Conservation (phyloP, 148 eudicot species). For the Rhododendron simsii region DNA sequence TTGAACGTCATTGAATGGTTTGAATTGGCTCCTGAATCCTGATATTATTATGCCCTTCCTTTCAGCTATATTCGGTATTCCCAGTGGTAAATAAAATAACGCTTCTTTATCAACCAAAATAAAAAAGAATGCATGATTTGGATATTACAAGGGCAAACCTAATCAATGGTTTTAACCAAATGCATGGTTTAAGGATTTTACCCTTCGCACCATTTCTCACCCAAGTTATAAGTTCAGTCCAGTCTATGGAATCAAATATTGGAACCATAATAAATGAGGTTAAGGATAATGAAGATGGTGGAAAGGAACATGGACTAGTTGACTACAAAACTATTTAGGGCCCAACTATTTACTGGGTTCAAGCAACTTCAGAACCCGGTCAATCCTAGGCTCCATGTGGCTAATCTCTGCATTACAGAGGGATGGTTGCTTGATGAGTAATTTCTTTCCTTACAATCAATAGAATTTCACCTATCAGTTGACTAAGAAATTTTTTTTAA, state of each 20-base stretch:
- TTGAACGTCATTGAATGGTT: too few species aligned
- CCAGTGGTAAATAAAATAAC: too few species aligned
- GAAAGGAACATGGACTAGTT: not conserved
- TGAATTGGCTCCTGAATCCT: too few species aligned
- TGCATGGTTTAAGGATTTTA: not conserved
- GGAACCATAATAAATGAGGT: not conserved
- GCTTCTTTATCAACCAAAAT: too few species aligned
- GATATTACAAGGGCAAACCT: not conserved
- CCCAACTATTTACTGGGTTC: not conserved
- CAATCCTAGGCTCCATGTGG: not conserved
- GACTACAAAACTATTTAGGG: not conserved
- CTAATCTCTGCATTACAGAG: not conserved
- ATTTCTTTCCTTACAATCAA: not conserved
- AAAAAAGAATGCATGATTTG: not conserved
- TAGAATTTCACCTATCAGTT: not conserved
- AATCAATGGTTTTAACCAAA: not conserved
- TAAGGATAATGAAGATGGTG: not conserved
- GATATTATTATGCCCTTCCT: too few species aligned
- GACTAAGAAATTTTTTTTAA: not conserved
- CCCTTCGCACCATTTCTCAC: not conserved
- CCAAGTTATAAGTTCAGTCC: not conserved
- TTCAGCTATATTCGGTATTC: too few species aligned
- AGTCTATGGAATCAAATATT: not conserved
- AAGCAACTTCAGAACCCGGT: not conserved
- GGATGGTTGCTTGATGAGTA: not conserved